phyloP scores from a whole-genome alignment of 148 eudicot species.

The Rhododendron ovatum region DNA sequence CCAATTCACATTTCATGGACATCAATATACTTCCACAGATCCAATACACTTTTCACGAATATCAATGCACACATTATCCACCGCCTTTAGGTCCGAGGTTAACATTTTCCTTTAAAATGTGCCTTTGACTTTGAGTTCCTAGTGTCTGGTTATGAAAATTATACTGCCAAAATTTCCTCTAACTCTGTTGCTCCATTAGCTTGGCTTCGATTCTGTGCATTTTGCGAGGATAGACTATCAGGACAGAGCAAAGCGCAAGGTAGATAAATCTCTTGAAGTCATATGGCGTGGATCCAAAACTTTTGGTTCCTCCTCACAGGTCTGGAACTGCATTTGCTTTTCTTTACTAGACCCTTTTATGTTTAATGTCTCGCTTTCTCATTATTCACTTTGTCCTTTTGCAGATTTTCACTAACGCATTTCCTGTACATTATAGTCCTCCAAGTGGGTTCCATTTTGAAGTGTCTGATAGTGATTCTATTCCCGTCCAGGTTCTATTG shows the following conservation, averaged over 20 bases:
- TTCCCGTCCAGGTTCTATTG: slow-evolving; percentile 60
- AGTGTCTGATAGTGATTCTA: slow-evolving; percentile 34
- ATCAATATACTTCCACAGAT: too few relatives aligned
- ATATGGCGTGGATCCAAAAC: slow-evolving; percentile 90
- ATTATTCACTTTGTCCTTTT: slow-evolving; percentile 9
- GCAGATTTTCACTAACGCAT: slow-evolving; percentile 78
- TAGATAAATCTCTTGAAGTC: slow-evolving; percentile 78
- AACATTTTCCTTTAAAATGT: neutral
- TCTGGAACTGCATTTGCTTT: slow-evolving; percentile 13
- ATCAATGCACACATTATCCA: neutral
- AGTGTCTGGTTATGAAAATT: too few relatives aligned
- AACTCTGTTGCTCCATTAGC: slow-evolving; percentile 34
- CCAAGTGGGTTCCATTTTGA: slow-evolving; percentile 71
- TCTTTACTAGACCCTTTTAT: neutral
- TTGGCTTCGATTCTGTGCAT: slow-evolving; percentile 89
- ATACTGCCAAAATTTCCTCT: neutral
- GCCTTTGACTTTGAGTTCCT: neutral
- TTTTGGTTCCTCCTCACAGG: slow-evolving; percentile 87
- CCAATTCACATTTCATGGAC: too few relatives aligned
- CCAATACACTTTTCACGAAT: neutral
- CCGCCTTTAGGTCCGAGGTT: neutral
- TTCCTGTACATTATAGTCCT: slow-evolving; percentile 71
- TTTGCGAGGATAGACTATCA: slow-evolving; percentile 93
- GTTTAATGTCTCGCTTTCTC: neutral
- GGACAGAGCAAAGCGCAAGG: slow-evolving; percentile 60